Conservation (phyloP, 805 yeast genomes). For the Metschnikowia corniflorae region DNA sequence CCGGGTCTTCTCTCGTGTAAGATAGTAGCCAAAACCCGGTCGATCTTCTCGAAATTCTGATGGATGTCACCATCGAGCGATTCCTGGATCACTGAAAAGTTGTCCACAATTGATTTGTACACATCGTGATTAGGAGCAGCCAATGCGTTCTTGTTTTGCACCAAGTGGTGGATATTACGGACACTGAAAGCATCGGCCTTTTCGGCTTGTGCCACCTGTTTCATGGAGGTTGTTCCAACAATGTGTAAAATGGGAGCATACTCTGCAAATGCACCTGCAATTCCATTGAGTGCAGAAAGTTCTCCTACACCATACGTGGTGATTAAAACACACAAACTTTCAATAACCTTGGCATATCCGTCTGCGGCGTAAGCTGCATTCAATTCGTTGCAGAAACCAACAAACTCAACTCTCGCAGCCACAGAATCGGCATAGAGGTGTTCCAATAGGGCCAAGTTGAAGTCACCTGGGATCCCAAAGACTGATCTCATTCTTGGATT, state of each 20-base stretch:
- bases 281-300: conserved; percentile 76
- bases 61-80: conserved; percentile 32
- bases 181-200: conserved; percentile 10
- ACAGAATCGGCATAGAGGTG: conserved; percentile 49
- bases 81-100: conserved; percentile 46
- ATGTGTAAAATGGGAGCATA: conserved; percentile 75
- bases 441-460: conserved; percentile 65
- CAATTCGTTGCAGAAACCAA: conserved; percentile 84
- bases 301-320: conserved; percentile 92
- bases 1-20: conserved; percentile 70
- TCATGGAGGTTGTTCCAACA: conserved; percentile 58
- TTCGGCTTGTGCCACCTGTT: conserved; percentile 23
- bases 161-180: conserved; percentile 52
- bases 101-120: conserved; percentile 61
- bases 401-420: conserved; percentile 55
- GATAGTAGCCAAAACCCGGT: conserved; percentile 56
- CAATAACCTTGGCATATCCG: conserved; percentile 71
- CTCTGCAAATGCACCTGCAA: conserved; percentile 82
- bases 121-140: conserved; percentile 60
- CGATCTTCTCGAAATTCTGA: conserved; percentile 51
- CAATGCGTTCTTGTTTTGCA: conserved; percentile 48
- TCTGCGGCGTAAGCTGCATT: conserved; percentile 90
- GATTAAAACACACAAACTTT: conserved; percentile 54
- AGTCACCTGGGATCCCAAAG: conserved; percentile 82
- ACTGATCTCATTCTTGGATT: conserved; percentile 50